Conservation (phyloP, 2,329 filamentous ascomycete species). For the Cadophora luteo-olivacea region DNA sequence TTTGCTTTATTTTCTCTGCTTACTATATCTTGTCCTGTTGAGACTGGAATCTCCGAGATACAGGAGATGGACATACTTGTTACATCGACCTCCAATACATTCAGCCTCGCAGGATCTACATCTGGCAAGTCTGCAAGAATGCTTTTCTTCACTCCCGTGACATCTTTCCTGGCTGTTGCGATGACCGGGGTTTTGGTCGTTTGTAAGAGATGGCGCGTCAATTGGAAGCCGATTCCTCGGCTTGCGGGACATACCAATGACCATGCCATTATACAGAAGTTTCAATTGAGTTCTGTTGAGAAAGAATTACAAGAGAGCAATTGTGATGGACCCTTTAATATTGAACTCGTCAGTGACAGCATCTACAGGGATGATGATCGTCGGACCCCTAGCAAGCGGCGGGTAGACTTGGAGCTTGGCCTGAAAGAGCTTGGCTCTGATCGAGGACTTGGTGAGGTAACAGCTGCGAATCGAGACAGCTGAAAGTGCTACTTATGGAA, state of each 20-base stretch:
- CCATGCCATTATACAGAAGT: slow-evolving; percentile 39
- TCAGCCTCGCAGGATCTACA: slow-evolving; percentile 52
- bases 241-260: slow-evolving; percentile 63
- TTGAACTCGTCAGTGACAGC: slow-evolving; percentile 23
- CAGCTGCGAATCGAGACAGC: too few species aligned
- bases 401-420: slow-evolving; percentile 16
- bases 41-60: not conserved
- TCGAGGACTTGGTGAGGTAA: not conserved
- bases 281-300: not conserved
- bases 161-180: slow-evolving; percentile 63
- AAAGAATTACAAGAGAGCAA: not conserved
- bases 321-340: slow-evolving; percentile 5
- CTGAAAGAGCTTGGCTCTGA: not conserved
- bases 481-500: not conserved
- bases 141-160: slow-evolving; percentile 53
- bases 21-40: not conserved
- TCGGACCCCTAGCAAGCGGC: slow-evolving; percentile 20
- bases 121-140: slow-evolving; percentile 58
- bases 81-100: slow-evolving; percentile 61
- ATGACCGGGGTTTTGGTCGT: slow-evolving; percentile 64
- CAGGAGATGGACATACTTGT: slow-evolving; percentile 51
- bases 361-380: slow-evolving; percentile 29
- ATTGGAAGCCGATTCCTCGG: slow-evolving; percentile 66
- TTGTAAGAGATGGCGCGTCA: slow-evolving; percentile 62
- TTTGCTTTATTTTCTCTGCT: not conserved